Evolutionary conservation across 2,329 filamentous ascomycete genomes (phyloP), one percentile per base, ranked within the genome.

Genomic region (Fusarium multiceps): DNA sequence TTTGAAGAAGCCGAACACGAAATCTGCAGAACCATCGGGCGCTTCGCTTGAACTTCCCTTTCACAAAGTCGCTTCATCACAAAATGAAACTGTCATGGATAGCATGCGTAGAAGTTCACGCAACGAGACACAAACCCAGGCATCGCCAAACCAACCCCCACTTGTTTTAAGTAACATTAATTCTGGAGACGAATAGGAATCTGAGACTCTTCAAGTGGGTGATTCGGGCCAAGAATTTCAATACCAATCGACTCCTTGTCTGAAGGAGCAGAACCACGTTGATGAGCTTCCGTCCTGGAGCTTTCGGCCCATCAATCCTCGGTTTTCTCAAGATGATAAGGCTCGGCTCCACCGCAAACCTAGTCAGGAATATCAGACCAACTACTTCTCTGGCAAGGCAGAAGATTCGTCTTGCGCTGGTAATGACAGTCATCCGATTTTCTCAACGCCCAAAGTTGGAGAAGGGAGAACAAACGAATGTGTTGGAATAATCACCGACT

Each of bases 211-310:
- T 55, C 57, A 64, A 16, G 51, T 58, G 32, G 68, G 64, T 23
- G 66, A 63, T 25, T n/a, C 59, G 8, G 59, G 62, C n/a, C 53
- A 59, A 8, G 63, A 54, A 4, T 56, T 53, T 6, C 64, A 69
- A 18, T 46, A 55, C 45, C 58, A 72, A 14, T 40, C 65, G 5
- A 41, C 66, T 32, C 64, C 72, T 40, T 56, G 48, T 32, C 59
- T 66, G 21, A 53, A 56, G n/a, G 75, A 70, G 8, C 73, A 76
- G 27, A 71, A 58, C 28, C 57, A 63, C 12, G 70, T 71, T 18
- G 78, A 79, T 34, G 66, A 74, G 30, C 73, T 71, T 6, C 76
- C 78, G 16, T 69, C 69, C 5, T 74, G 69, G 40, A 63, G 70
- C 8, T 42, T 69, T 18, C 47, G 72, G 32, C 55, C 62, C 3